Percentiles rank a stretch among this genome's conserved stretches.
Conservation (phyloP, 2,329 filamentous ascomycete species). For the Akanthomyces uredinophilus region DNA sequence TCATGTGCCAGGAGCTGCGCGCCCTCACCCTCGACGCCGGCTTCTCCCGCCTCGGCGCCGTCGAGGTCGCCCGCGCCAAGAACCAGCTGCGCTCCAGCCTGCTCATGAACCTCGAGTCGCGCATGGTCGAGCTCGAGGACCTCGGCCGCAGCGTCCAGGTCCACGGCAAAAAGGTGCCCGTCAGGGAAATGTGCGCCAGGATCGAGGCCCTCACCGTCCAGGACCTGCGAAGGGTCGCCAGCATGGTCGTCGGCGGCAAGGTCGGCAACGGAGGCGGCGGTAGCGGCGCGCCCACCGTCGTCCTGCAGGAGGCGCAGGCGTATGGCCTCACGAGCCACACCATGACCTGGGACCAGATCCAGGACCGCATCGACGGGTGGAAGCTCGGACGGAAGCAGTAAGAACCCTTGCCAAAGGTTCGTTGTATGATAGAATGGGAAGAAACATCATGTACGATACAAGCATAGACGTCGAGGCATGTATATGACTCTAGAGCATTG, state of each 20-base stretch:
- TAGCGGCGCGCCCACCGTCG: constrained; percentile 86
- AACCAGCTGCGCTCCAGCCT: constrained; percentile 88
- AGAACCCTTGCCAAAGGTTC: not conserved
- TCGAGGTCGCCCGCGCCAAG: constrained; percentile 88
- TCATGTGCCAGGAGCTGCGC: constrained; percentile 87
- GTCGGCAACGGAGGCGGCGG: constrained; percentile 71
- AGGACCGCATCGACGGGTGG: constrained; percentile 79
- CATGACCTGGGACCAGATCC: constrained; percentile 83
- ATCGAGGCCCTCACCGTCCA: constrained; percentile 77
- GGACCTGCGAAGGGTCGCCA: constrained; percentile 79
- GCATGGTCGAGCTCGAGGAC: constrained; percentile 97
- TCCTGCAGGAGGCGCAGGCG: constrained; percentile 84
- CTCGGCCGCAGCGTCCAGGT: constrained; percentile 92
- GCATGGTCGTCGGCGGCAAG: constrained; percentile 68
- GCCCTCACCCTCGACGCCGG: constrained; percentile 71
- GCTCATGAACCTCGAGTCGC: constrained; percentile 94
- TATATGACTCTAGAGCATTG: constrained; percentile 1
- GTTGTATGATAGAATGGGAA: not conserved
- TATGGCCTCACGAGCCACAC: constrained; percentile 62
- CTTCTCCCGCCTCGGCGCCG: constrained; percentile 63
- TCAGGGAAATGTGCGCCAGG: constrained; percentile 83
- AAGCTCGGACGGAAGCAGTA: constrained; percentile 59
- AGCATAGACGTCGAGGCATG: not conserved
- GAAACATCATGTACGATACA: constrained; percentile 3
- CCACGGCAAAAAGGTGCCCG: constrained; percentile 87